Base-by-base conservation (phyloP, 164 flowering plant genomes). In the Sedum album region DNA sequence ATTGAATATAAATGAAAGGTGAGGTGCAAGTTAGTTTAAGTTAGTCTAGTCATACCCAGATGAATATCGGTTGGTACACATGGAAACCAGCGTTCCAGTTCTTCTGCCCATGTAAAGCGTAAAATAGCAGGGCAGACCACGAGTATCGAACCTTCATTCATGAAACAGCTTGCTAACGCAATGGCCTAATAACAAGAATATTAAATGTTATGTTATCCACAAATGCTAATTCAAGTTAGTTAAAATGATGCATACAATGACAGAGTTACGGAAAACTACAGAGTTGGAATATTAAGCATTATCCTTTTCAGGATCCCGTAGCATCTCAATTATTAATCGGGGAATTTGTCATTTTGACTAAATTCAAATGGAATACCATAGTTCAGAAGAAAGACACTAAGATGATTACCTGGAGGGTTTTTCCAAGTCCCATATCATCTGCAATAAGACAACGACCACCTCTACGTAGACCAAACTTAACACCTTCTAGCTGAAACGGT, bases 341-440 rank as follows among this genome's bases (percentile, higher is more conserved):
- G 18, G 18, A 57, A 13, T 2, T n/a, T n/a, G 0, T 57, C 13
- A 7, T 26, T 26, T 28, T 11, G 61, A 31, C 2, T 18, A 7
- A 26, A 5, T 55, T 4, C 31, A 2, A 26, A 2, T 15, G 62
- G 5, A 26, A 3, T 6, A 44, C 18, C 18, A 31, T 1, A 36
- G 46, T 36, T 17, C 28, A 65, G 15, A 38, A 36, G 23, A 30
- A 30, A 57, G 30, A 38, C 10, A 10, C 18, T 39, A 36, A 4
- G 26, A 25, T 62, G 64, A 15, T 25, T 75, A 93, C 98, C 97
- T 94, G 99, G 57, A 94, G 86, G 18, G 99, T 94, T 75, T 94
- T 94, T 26, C 99, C 99, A 7, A 94, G 84, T 15, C 99, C 99
- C 99, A 94, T 94, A 82, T 94, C 99, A 82, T 94, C 99, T 6